Percentiles rank a stretch among this genome's conserved stretches.
Conservation (phyloP, 371 early-diverging fungal genomes). For the Sporodiniella umbellata region DNA sequence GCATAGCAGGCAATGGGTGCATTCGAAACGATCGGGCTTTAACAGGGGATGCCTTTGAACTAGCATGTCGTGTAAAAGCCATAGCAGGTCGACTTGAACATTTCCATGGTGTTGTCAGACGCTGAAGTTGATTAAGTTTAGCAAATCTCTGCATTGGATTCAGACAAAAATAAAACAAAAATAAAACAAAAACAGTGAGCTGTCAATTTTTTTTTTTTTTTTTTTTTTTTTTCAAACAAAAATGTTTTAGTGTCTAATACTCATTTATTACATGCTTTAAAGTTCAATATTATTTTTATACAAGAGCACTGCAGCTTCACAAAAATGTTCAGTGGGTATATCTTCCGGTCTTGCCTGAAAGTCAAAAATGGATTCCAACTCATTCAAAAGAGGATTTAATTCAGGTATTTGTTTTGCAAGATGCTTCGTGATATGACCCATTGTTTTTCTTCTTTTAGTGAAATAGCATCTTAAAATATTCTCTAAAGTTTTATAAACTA, state of each 20-base stretch:
- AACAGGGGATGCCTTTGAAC: not conserved
- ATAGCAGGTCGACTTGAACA: no score
- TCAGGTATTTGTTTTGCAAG: slow-evolving; percentile 35
- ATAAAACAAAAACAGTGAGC: no score
- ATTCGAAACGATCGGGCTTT: slow-evolving; percentile 20
- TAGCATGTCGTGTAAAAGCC: no score
- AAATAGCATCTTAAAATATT: slow-evolving; percentile 65
- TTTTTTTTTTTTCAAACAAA: no score
- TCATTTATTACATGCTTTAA: no score
- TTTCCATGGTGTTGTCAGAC: no score
- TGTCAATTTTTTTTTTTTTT: no score
- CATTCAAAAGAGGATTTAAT: slow-evolving; percentile 29
- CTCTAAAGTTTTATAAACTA: slow-evolving; percentile 47
- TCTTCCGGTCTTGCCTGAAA: slow-evolving; percentile 62
- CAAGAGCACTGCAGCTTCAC: slow-evolving; percentile 44
- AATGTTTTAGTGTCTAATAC: no score
- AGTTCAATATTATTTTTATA: slow-evolving; percentile 21
- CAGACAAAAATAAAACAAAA: no score
- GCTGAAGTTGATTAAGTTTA: no score
- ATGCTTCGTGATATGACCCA: slow-evolving; percentile 56
- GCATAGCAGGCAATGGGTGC: slow-evolving; percentile 33
- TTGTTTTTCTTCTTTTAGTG: slow-evolving; percentile 71
- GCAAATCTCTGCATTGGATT: no score
- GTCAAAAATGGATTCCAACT: slow-evolving; percentile 43
- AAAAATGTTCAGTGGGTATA: slow-evolving; percentile 50